Conservation (phyloP, 306 rosid species). For the Gillenia trifoliata region DNA sequence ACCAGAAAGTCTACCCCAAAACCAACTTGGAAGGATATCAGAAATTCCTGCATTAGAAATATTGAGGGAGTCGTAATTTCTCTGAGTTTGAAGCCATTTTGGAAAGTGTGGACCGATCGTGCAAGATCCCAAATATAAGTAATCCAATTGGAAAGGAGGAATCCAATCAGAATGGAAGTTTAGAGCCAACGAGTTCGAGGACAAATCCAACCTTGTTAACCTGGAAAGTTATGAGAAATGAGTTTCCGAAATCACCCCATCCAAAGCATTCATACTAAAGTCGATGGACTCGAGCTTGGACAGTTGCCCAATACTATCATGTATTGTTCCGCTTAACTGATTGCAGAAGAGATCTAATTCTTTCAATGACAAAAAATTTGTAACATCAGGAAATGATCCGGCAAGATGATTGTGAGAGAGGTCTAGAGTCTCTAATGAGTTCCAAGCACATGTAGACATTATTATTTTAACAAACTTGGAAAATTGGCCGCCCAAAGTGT, state of each 20-base stretch:
- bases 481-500: not conserved
- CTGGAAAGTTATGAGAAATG: not conserved
- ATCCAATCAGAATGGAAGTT: not conserved
- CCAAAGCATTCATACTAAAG: not conserved
- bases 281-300: not conserved
- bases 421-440: not conserved
- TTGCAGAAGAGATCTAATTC: rapidly evolving
- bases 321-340: not conserved
- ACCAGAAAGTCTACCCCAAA: not conserved
- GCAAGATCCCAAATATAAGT: not conserved
- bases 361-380: not conserved
- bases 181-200: not conserved
- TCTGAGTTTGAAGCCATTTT: not conserved
- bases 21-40: not conserved
- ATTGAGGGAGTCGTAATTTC: not conserved
- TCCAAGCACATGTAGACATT: not conserved
- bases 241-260: too few relatives aligned
- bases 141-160: not conserved
- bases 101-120: not conserved
- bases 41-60: not conserved
- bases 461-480: not conserved
- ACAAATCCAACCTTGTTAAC: not conserved
- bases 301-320: not conserved
- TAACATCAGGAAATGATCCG: not conserved
- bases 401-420: not conserved